These are phyloP conservation scores for Sugiyamaella americana DNA, from an alignment of 805 yeast genomes.

Conservation along the genomic window DNA sequence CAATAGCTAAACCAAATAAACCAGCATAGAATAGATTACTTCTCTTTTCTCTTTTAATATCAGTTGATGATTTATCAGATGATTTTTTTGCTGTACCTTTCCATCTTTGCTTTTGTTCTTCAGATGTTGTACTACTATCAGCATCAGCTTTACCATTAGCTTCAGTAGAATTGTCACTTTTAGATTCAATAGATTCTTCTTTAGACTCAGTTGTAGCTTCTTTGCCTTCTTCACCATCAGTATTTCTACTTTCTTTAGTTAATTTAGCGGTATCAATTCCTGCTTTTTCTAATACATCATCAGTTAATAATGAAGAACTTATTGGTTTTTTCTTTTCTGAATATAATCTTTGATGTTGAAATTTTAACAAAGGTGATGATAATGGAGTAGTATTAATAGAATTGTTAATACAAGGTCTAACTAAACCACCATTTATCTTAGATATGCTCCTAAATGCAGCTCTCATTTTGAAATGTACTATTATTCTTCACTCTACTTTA, in stretches of 20 bases:
- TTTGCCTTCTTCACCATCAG: constrained; percentile 16
- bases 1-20: constrained; percentile 40
- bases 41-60: constrained; percentile 65
- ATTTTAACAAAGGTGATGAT: no score
- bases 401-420: no score
- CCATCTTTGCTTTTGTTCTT: constrained; percentile 34
- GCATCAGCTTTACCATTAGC: no score
- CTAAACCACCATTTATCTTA: no score
- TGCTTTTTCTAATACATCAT: constrained; percentile 75
- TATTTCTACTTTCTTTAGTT: constrained; percentile 3
- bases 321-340: constrained; percentile 3
- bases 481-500: no score
- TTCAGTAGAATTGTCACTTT: constrained; percentile 3
- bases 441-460: no score
- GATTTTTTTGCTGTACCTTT: constrained; percentile 43
- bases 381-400: no score
- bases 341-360: constrained; percentile 1
- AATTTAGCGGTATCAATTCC: constrained; percentile 51
- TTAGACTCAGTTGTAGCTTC: not conserved
- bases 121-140: constrained; percentile 8
- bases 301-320: constrained; percentile 54
- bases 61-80: constrained; percentile 32
- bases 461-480: no score
- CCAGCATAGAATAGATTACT: constrained; percentile 69
- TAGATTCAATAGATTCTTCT: not conserved